Evolutionary conservation across 257 asterid species (phyloP), one percentile per base, ranked within the genome.

Genomic region (Schizonepeta tenuifolia): DNA sequence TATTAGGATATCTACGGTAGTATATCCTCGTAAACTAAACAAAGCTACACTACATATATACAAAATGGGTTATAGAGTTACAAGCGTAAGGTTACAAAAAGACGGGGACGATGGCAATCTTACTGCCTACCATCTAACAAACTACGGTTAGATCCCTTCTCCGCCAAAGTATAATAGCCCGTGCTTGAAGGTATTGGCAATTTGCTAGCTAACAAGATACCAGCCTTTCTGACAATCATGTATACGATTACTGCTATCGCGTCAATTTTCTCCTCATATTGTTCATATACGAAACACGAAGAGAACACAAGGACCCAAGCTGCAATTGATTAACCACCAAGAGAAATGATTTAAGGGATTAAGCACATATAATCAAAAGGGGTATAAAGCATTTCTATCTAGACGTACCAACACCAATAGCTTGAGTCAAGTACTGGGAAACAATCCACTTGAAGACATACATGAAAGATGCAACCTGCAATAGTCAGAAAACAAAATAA

Each of bases 181-280:
- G 60, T 26, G 44, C 74, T 14, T 55, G 53, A 54, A 41, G 65
- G 82, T 51, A 35, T 56, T 1, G 83, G 81, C 50, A 83, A 69
- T 24, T 83, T 82, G 38, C 38, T 67, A 17, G 53, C 72, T n/a
- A 80, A 6, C 72, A 71, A 41, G 21, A 57, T 15, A 57, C 51
- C 44, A 46, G 36, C 46, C 53, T 77, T 77, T 9, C 47, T 55
- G 17, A 44, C 74, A 22, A 74, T 44, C 67, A 43, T 67, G 77
- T 21, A 74, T 33, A 69, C 50, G 3, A 80, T 73, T 57, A 70
- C 59, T 36, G 80, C 81, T 28, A 69, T 61, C 44, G 78, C 83
- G 59, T 90, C 96, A 36, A 95, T 76, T 78, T 86, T 95, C 78
- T 76, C 88, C 83, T 90, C 97, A 10, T 88, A 95, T 86, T 95